Base-by-base conservation (phyloP, 352 stramenopile genomes). In the Phytophthora colocasiae region DNA sequence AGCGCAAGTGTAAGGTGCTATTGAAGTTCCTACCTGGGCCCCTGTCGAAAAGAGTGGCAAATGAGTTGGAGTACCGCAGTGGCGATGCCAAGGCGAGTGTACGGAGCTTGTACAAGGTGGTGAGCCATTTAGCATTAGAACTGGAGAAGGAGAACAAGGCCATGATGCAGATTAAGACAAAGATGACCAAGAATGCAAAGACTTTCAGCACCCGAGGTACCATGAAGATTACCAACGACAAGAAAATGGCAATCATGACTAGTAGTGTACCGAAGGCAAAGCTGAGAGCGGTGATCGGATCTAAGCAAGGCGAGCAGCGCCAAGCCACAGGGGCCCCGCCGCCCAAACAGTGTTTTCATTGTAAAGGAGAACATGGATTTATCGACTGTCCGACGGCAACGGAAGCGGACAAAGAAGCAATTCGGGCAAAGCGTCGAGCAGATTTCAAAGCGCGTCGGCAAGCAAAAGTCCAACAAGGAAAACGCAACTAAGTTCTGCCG, bases 1-100 rank as follows among this genome's bases (percentile, higher is more conserved):
- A 63, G 19, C 29, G 55, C 10, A 63, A 63, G 4, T 63, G 55
- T 22, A 55, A 63, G 44, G 55, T 63, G 11, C 19, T 63, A 5
- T 9, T 50, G 31, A 55, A 53, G 14, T 47, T 34, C 15, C 3
- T 58, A 8, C 43, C 43, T 14, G 19, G 22, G 2, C 32, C 54
- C 15, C 24, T 46, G 6, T 8, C 11, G 8, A 54, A 40, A 40
- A 4, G 49, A 41, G 19, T 34, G 11, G 11, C 31, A 27, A 54
- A 48, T 15, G 55, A 54, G n/a, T 17, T 54, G 17, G 46, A 63
- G 14, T 56, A 63, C 14, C 44, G 55, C 17, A 55, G 32, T 48
- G 34, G 19, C 4, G 45, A 63, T 7, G 55, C 34, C 17, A 63
- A 63, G 45, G 14, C 44, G 0, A 56, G 34, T 63, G 55, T 63